Evolutionary conservation across 768 basidiomycete genomes (phyloP).

Genomic region (Stropharia rugosoannulata): DNA sequence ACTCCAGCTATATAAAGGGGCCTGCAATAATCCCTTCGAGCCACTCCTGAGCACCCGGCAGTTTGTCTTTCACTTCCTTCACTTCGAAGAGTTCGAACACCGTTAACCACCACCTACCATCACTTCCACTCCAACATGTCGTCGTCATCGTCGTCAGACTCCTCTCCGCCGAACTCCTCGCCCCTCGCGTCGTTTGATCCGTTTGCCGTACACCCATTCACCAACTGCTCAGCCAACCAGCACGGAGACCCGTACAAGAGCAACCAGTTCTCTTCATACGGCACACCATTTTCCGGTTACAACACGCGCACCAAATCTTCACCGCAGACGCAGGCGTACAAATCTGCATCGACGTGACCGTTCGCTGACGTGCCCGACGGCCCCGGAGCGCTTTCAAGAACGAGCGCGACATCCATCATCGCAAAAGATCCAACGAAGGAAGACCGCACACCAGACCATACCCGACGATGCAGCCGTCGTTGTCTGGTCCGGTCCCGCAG

Average conservation of each 20-base stretch:
- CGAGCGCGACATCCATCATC: too few species aligned
- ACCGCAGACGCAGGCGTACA: slow-evolving; percentile 3
- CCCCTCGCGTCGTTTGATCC: slow-evolving; percentile 24
- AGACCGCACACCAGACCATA: too few species aligned
- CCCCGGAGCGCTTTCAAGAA: background rate
- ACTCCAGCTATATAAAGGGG: slow-evolving; percentile 4
- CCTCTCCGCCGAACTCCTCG: slow-evolving; percentile 20
- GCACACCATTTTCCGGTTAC: slow-evolving; percentile 3
- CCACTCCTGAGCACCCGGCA: background rate
- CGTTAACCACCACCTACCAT: background rate
- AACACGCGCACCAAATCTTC: background rate
- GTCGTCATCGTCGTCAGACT: slow-evolving; percentile 17
- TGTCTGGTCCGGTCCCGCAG: too few species aligned
- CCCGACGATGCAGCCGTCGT: too few species aligned
- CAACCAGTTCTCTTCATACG: slow-evolving; percentile 9
- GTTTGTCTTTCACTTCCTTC: background rate
- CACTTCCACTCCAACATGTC: background rate
- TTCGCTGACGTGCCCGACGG: background rate
- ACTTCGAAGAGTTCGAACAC: background rate
- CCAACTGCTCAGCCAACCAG: slow-evolving; percentile 23
- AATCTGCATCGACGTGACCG: background rate
- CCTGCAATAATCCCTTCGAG: background rate
- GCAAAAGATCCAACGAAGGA: too few species aligned
- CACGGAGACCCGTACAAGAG: slow-evolving; percentile 4
- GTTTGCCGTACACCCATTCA: slow-evolving; percentile 29